These are phyloP conservation scores for Chimonanthus salicifolius DNA, from an alignment of 164 flowering plant species.

Conservation along the genomic window DNA sequence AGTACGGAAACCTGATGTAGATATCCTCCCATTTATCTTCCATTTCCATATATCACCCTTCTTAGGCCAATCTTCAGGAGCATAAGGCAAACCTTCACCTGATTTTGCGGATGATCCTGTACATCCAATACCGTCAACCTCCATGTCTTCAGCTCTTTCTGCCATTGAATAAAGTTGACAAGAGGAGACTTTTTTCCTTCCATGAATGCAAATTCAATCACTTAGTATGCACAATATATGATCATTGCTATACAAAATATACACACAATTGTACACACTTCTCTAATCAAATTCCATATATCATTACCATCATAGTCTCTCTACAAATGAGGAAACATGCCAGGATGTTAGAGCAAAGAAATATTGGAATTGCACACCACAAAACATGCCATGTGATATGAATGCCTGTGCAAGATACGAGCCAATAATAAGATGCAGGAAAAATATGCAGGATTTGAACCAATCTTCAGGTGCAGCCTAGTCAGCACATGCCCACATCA, in stretches of 20 bases:
- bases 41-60: slow-evolving; percentile 79
- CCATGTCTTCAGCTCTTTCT: slow-evolving; percentile 25
- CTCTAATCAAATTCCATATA: no score
- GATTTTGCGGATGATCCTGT: slow-evolving; percentile 16
- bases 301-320: not conserved
- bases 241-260: no score
- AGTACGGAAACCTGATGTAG: slow-evolving; percentile 32
- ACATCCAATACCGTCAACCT: slow-evolving; percentile 26
- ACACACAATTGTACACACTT: not conserved
- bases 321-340: not conserved
- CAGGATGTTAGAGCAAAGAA: not conserved
- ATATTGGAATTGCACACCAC: not conserved
- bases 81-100: slow-evolving; percentile 84
- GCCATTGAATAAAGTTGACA: slow-evolving; percentile 2
- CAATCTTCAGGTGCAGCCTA: no score
- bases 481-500: no score
- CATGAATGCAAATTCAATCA: not conserved
- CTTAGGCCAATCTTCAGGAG: slow-evolving; percentile 72
- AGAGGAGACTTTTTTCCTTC: not conserved
- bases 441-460: no score
- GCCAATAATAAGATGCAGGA: no score
- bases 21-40: slow-evolving; percentile 62
- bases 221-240: not conserved
- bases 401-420: no score
- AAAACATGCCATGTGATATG: no score